phyloP scores from a whole-genome alignment of 2,329 filamentous ascomycete species.

The Apiospora pterosperma region DNA sequence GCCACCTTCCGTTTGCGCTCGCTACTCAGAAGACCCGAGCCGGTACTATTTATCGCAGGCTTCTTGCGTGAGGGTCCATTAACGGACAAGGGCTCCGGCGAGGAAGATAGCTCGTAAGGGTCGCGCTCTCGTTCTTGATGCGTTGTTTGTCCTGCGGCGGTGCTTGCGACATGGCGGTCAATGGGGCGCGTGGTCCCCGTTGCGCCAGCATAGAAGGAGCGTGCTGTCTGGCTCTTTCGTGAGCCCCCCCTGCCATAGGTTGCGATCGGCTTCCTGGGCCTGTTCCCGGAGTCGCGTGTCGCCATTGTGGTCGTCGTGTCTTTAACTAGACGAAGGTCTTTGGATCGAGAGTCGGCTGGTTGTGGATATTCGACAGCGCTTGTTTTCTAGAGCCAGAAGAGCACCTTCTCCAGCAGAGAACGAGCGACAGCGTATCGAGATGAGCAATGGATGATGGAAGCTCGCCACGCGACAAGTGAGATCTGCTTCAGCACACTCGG shows the following conservation, averaged over 20 bases:
- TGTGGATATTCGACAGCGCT: neutral
- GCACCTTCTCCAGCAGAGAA: neutral
- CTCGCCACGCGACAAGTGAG: neutral
- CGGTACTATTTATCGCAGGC: neutral
- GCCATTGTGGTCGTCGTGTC: neutral
- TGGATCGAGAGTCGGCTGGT: neutral
- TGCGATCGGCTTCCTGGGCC: neutral
- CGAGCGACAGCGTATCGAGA: neutral
- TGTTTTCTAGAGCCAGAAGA: neutral
- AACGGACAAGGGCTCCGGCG: neutral
- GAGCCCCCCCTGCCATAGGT: neutral
- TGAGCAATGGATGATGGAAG: neutral
- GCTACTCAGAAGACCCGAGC: neutral
- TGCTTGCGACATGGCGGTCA: neutral
- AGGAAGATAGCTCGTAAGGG: neutral
- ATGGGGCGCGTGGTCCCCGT: neutral
- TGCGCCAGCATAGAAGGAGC: neutral
- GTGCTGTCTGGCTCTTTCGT: neutral
- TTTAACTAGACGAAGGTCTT: neutral
- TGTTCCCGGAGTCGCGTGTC: neutral
- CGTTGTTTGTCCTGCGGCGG: neutral
- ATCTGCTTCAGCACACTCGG: neutral
- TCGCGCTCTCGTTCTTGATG: neutral
- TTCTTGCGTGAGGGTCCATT: neutral
- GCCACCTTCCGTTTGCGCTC: conserved; percentile 3